Conservation (phyloP, 345 rosid species). For the Salix purpurea region DNA sequence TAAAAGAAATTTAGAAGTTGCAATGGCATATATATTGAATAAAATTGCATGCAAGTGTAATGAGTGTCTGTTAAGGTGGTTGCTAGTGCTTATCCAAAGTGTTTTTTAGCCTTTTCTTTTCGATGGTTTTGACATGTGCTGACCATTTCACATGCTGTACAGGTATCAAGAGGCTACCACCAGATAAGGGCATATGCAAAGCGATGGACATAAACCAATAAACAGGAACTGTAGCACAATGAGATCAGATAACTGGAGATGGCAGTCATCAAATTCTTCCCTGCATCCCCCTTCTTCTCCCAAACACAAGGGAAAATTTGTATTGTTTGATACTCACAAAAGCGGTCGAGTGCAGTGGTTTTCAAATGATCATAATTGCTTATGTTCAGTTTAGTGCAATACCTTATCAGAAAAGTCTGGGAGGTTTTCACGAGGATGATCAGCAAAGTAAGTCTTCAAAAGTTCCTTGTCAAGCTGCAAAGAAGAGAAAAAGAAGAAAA, state of each 20-base stretch:
- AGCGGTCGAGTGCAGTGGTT: background rate
- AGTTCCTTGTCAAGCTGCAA: slow-evolving; percentile 83
- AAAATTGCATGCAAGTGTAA: background rate
- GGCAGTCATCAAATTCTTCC: background rate
- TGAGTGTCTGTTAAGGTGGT: background rate
- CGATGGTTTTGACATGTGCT: background rate
- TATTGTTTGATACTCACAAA: background rate
- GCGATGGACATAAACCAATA: background rate
- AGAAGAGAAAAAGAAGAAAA: slow-evolving; percentile 14
- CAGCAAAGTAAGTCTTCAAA: slow-evolving; percentile 62
- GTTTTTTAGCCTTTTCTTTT: background rate
- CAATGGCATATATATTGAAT: background rate
- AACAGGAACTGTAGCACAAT: background rate
- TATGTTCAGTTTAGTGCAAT: slow-evolving; percentile 15
- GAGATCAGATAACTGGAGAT: background rate
- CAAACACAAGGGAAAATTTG: background rate
- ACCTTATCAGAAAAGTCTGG: slow-evolving; percentile 90
- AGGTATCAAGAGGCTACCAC: background rate
- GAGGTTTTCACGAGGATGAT: slow-evolving; percentile 60
- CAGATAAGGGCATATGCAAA: background rate
- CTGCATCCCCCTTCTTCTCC: background rate
- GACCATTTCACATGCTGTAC: background rate
- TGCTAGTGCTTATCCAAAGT: background rate
- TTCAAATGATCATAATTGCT: background rate
- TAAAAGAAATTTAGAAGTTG: background rate